Evolutionary conservation across 2,329 filamentous ascomycete species (phyloP).

Genomic region (Cryphonectria carpinicola): DNA sequence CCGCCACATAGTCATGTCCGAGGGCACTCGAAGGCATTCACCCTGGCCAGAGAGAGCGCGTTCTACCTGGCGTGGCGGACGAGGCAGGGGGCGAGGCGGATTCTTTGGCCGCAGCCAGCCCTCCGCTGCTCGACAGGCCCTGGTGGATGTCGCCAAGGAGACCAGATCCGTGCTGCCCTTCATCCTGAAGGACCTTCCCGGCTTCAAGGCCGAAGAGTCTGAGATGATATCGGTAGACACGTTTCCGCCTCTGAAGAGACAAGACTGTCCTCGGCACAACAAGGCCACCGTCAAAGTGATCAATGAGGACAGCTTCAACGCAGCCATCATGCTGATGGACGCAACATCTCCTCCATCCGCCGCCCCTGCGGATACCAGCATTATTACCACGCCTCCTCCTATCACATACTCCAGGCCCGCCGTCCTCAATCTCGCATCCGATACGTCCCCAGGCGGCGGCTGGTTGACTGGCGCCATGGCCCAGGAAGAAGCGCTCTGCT

Average conservation of each 20-base stretch:
- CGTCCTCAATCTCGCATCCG: slow-evolving; percentile 69
- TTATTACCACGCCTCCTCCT: background rate
- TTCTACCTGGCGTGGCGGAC: slow-evolving; percentile 35
- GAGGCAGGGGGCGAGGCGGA: slow-evolving; percentile 32
- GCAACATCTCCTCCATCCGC: slow-evolving; percentile 4
- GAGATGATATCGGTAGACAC: slow-evolving; percentile 42
- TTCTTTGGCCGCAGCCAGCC: slow-evolving; percentile 6
- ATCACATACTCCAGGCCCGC: slow-evolving; percentile 46
- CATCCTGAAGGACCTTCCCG: slow-evolving; percentile 49
- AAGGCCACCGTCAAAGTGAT: slow-evolving; percentile 50
- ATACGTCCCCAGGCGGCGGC: slow-evolving; percentile 61
- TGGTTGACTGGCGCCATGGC: slow-evolving; percentile 65
- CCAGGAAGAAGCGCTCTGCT: slow-evolving; percentile 72
- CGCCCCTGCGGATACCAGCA: background rate
- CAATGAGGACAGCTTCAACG: slow-evolving; percentile 62
- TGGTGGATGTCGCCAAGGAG: slow-evolving; percentile 51
- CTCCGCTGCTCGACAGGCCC: slow-evolving; percentile 28
- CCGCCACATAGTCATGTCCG: slow-evolving; percentile 12
- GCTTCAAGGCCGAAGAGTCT: slow-evolving; percentile 43
- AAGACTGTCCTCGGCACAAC: slow-evolving; percentile 47
- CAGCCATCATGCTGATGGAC: slow-evolving; percentile 48
- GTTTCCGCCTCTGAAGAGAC: slow-evolving; percentile 44
- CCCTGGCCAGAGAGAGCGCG: slow-evolving; percentile 16
- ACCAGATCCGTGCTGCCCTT: slow-evolving; percentile 51
- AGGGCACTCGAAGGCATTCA: slow-evolving; percentile 12